Evolutionary conservation across 1,139 yeast genomes (phyloP), one percentile per base, ranked within the genome.

Genomic region (Magnusiomyces fungicola): DNA sequence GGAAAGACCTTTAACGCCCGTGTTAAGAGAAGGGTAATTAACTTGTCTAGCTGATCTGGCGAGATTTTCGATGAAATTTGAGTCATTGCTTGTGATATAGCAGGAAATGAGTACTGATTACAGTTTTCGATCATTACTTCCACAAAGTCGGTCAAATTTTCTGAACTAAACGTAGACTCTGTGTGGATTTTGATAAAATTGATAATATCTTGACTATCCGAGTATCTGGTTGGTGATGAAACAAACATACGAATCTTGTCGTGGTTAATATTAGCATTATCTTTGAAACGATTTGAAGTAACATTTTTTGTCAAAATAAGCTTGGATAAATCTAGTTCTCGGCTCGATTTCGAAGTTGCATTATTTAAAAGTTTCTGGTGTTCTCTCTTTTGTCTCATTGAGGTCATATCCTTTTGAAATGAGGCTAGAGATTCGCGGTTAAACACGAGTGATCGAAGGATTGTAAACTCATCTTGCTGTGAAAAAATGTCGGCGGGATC

Each of bases 1-100:
- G 54, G 56, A 23, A 53, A 51, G 3, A 56, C 46, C n/a, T 51
- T 43, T 22, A 56, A 29, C 2, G 59, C 59, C 10, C 52, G 53
- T 25, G 45, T 44, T 19, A 58, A 48, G 1, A 58, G 49, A 21
- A 36, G 36, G 16, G 43, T 33, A 12, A 52, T 25, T 34, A 56
- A 58, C 10, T 32, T 43, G 16, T 36, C 32, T 3, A 18, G 22
- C 6, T 40, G 19, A 9, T 25, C 37, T 22, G 36, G 16, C n/a
- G n/a, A n/a, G n/a, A n/a, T n/a, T n/a, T n/a, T n/a, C n/a, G n/a
- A n/a, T n/a, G n/a, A n/a, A n/a, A n/a, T n/a, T n/a, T n/a, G n/a
- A n/a, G n/a, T n/a, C n/a, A n/a, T n/a, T n/a, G n/a, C n/a, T 42
- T 39, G 24, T 6, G 48, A 45, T 30, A 50, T 22, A 1, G 49